Conservation (phyloP, 2,329 filamentous ascomycete genomes). For the Ceratocystis alfenasii region DNA sequence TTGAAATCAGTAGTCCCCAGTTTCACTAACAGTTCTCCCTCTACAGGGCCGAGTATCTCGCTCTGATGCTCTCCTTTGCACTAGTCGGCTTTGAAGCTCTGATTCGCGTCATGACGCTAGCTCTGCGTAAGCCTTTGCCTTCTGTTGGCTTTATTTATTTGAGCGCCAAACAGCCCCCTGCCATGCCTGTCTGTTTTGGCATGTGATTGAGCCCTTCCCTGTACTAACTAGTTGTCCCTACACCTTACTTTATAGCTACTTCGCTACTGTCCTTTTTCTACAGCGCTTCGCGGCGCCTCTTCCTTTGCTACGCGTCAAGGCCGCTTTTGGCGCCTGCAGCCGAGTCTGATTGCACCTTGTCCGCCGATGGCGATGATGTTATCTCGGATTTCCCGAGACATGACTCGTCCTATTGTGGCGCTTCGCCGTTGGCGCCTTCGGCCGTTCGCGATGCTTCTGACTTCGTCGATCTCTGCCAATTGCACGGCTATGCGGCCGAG, state of each 20-base stretch:
- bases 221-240: neutral
- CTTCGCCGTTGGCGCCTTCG: slow-evolving; percentile 48
- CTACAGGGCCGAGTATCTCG: slow-evolving; percentile 68
- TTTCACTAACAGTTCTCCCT: slow-evolving; percentile 8
- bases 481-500: slow-evolving; percentile 87
- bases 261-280: slow-evolving; percentile 77
- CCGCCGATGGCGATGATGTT: slow-evolving; percentile 36
- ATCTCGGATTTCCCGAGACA: slow-evolving; percentile 24
- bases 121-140: slow-evolving; percentile 53
- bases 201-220: slow-evolving; percentile 10
- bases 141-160: slow-evolving; percentile 9
- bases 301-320: slow-evolving; percentile 46
- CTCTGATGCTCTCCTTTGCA: slow-evolving; percentile 69
- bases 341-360: neutral
- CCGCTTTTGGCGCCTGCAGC: neutral
- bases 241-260: slow-evolving; percentile 41
- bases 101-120: slow-evolving; percentile 75
- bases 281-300: slow-evolving; percentile 65
- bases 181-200: slow-evolving; percentile 16
- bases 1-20: slow-evolving; percentile 17
- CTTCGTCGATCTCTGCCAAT: slow-evolving; percentile 83
- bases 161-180: slow-evolving; percentile 19
- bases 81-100: slow-evolving; percentile 72
- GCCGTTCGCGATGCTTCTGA: slow-evolving; percentile 77
- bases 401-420: neutral